Evolutionary conservation across 2,329 filamentous ascomycete species (phyloP), one percentile per base, ranked within the genome.

Genomic region (Myriangium duriaei): DNA sequence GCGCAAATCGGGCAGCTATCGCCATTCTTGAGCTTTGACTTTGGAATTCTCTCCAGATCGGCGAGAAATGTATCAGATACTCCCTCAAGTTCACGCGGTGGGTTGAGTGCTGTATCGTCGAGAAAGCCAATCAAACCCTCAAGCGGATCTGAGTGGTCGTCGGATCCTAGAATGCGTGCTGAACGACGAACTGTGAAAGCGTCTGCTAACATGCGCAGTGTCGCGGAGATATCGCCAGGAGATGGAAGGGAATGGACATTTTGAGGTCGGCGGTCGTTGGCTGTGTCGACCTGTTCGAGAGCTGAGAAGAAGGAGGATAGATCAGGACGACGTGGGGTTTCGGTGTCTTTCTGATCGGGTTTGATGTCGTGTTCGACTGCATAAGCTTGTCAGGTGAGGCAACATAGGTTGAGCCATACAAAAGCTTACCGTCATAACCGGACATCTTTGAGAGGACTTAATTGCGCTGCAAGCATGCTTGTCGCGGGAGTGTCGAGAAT

Each of bases 271-370:
- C 68, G 69, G 16, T 61, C 47, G 51, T 69, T 64, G 18, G 66
- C 69, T 6, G 69, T 73, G 43, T 69, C 65, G 18, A 68, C 61
- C 40, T 74, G 67, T 48, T 76, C 70, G 42, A 79, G 69, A 31
- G 71, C 69, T 41, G 68, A 66, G 60, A 77, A 77, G 63, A 79
- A 79, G 49, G 73, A 75, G 29, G 69, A 74, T 29, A 79, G 67
- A 53, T 79, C 75, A 17, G 75, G 75, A 36, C 74, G 69, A 45
- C 72, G 72, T 58, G 58, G 44, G 52, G 51, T 37, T 55, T 46
- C 30, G 40, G 39, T 43, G 35, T 42, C 40, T 52, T 55, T 41
- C 14, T 60, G 49, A 28, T 60, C 52, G 34, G 55, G 46, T 36
- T 58, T 49, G 47, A 68, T 64, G 52, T 61, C 63, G 54, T 69